phyloP scores from a whole-genome alignment of 1,284 basidiomycete genomes.

The Macrocystidia cucumis region DNA sequence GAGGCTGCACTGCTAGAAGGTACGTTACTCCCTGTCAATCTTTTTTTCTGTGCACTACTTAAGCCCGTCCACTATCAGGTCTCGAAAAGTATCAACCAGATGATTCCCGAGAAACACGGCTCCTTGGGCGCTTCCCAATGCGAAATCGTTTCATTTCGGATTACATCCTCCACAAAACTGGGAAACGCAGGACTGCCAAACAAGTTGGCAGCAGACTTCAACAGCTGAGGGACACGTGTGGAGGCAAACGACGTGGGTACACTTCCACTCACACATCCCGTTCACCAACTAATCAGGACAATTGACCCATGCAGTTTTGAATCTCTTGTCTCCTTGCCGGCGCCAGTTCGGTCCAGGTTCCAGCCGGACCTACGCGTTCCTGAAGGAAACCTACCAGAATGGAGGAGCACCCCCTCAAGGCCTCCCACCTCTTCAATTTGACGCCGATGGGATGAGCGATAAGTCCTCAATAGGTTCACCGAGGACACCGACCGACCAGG shows the following conservation, averaged over 20 bases:
- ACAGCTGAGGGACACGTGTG: slow-evolving; percentile 60
- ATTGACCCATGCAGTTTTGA: slow-evolving; percentile 25
- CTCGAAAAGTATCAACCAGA: slow-evolving; percentile 63
- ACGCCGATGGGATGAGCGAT: slow-evolving; percentile 30
- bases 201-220: slow-evolving; percentile 70
- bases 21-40: slow-evolving; percentile 18
- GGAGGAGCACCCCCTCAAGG: slow-evolving; percentile 6
- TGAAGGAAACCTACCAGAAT: not conserved
- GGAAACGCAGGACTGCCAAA: slow-evolving; percentile 57
- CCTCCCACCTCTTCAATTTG: slow-evolving; percentile 18
- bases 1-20: slow-evolving; percentile 72
- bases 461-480: slow-evolving; percentile 28
- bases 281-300: slow-evolving; percentile 7
- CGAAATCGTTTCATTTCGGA: slow-evolving; percentile 69
- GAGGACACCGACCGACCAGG: slow-evolving; percentile 26
- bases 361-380: not conserved
- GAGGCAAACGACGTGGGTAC: slow-evolving; percentile 54
- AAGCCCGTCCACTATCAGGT: slow-evolving; percentile 23
- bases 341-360: slow-evolving; percentile 8
- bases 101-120: slow-evolving; percentile 58
- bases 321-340: slow-evolving; percentile 32
- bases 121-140: slow-evolving; percentile 65
- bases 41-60: slow-evolving; percentile 5
- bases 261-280: too few species aligned
- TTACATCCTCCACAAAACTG: slow-evolving; percentile 55